Percentiles rank a stretch among this genome's conserved stretches.
These are phyloP conservation scores for Ilex aquifolium DNA, from an alignment of 257 asterid genomes.

Conservation along the genomic window DNA sequence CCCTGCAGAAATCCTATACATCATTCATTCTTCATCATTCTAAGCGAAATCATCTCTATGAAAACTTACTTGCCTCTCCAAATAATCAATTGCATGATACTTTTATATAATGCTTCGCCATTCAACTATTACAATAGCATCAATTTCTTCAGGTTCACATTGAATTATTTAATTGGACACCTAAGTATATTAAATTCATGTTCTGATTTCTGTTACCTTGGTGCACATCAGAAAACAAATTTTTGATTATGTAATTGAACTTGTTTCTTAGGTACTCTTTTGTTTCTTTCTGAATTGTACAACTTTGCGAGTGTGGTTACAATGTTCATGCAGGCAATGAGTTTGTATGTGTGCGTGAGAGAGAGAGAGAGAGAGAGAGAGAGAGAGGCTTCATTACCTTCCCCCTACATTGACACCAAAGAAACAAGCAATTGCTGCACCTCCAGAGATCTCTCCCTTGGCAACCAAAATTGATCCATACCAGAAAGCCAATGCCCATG, in stretches of 20 bases:
- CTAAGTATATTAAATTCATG: too few relatives aligned
- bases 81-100: neutral
- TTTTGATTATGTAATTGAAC: too few relatives aligned
- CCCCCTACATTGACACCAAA: conserved; percentile 86
- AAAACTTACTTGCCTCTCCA: too few relatives aligned
- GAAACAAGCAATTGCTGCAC: conserved; percentile 80
- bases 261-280: too few relatives aligned
- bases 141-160: too few relatives aligned
- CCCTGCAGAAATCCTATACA: conserved; percentile 31
- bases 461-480: conserved; percentile 65
- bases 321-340: too few relatives aligned
- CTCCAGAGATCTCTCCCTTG: conserved; percentile 45
- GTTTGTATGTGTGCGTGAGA: neutral
- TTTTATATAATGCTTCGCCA: neutral
- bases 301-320: too few relatives aligned
- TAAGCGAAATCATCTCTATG: neutral
- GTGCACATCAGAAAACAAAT: too few relatives aligned
- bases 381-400: conserved; percentile 33
- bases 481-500: conserved; percentile 97
- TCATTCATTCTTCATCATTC: neutral
- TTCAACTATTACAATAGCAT: too few relatives aligned
- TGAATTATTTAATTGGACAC: too few relatives aligned
- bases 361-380: neutral
- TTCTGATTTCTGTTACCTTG: too few relatives aligned
- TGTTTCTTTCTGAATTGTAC: too few relatives aligned